Evolutionary conservation across 2,329 filamentous ascomycete species (phyloP).

Genomic region (Fulvia fulva): DNA sequence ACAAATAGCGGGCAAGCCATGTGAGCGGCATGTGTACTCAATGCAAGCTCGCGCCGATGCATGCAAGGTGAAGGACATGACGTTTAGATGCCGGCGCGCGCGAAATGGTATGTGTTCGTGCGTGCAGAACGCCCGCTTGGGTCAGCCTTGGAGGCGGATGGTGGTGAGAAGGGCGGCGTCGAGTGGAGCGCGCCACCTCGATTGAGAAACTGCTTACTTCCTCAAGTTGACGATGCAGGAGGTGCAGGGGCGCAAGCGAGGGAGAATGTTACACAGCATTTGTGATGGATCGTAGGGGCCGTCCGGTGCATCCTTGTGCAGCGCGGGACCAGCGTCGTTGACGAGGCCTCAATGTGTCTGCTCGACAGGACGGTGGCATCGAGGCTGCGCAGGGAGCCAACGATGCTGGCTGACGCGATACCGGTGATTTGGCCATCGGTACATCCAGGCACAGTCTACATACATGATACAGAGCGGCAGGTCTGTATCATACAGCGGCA

Average conservation of each 20-base stretch:
- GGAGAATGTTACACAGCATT: constrained; percentile 9
- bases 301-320: constrained; percentile 7
- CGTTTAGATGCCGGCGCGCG: constrained; percentile 8
- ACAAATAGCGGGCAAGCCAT: constrained; percentile 22
- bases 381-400: constrained; percentile 10
- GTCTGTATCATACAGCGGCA: no score
- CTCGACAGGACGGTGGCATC: constrained; percentile 4
- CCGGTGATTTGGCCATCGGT: constrained; percentile 14
- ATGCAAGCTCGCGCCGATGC: constrained; percentile 16
- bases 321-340: constrained; percentile 9
- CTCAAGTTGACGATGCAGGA: constrained; percentile 6
- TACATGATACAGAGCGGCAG: constrained; percentile 3
- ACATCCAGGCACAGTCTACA: constrained; percentile 17
- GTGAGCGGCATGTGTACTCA: constrained; percentile 19
- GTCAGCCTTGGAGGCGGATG: constrained; percentile 1
- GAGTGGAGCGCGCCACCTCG: background rate
- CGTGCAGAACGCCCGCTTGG: constrained; percentile 1
- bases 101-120: background rate
- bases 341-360: background rate
- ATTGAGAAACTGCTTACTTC: constrained; percentile 3
- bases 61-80: constrained; percentile 6
- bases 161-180: constrained; percentile 7
- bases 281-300: constrained; percentile 2
- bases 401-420: constrained; percentile 2
- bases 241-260: constrained; percentile 4